Evolutionary conservation across 768 basidiomycete species (phyloP), one percentile per base, ranked within the genome.

Genomic region (Trichaptum fuscoviolaceum): DNA sequence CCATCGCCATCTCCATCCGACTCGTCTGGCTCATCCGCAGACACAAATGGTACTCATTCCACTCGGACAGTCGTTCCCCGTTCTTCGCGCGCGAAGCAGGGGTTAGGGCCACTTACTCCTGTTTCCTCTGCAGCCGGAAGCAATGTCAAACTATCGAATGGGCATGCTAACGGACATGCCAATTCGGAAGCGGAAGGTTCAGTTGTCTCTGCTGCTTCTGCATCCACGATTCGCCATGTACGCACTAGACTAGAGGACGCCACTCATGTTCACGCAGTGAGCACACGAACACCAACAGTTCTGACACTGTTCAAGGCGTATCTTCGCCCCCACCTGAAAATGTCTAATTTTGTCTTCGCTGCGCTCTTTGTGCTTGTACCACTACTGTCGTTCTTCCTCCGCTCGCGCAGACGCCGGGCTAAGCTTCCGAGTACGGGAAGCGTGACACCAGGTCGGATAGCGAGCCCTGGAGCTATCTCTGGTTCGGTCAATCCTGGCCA

Each of bases 11-110:
- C 88, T 0, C 78, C 86, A 2, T 82, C 85, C 0, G 85, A 86
- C 0, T 90, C 90, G 0, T 86, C 86, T 0, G 73, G 71, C 0
- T 89, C 91, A 0, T 89, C 89, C 3, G 77, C 88, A 34, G 91
- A 90, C 0, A 90, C 89, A 8, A 81, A 84, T 2, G 91, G 90
- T 0, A 90, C 89, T 8, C 81, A 84, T 2, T 92, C 90, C 0
- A 90, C 87, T 26, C 88, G 87, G 69, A 92, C 91, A 4, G 81
- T 87, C 1, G 86, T 89, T 24, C 90, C 90, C 18, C 71, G 77
- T 1, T 80, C 82, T 52, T 81, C 78, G 17, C 77, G 79, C 0
- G 75, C 73, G 24, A 70, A 66, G 35, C 75, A 67, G 65, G 69
- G 66, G 64, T 35, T 63, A 30, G 69, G 26, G 61, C 68, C 67